These are phyloP conservation scores for Collybia sp. DNA, from an alignment of 768 basidiomycete species.

Conservation along the genomic window DNA sequence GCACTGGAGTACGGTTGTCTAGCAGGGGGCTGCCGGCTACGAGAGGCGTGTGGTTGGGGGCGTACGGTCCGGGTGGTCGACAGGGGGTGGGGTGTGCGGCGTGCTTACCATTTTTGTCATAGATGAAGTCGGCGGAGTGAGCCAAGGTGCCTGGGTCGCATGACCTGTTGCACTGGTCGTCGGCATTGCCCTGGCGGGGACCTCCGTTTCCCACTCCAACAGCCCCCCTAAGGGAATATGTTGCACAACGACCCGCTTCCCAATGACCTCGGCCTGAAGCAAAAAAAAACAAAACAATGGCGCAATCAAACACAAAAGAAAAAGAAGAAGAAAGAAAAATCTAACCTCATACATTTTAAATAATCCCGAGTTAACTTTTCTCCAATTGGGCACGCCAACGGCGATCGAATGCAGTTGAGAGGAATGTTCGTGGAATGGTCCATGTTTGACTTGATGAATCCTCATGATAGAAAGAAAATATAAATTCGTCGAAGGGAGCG, in stretches of 20 bases:
- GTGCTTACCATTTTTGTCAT: too few species aligned
- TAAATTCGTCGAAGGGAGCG: conserved; percentile 64
- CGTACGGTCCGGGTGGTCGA: not conserved
- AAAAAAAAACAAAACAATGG: too few species aligned
- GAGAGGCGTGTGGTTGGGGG: too few species aligned
- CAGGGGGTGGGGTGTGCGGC: not conserved
- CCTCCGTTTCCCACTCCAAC: conserved; percentile 53
- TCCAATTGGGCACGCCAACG: conserved; percentile 83
- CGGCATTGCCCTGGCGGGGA: conserved; percentile 3
- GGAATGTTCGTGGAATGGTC: conserved; percentile 91
- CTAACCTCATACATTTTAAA: conserved; percentile 94
- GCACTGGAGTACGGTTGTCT: too few species aligned
- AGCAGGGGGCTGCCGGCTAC: too few species aligned
- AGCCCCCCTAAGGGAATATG: conserved; percentile 85
- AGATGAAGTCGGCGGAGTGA: conserved; percentile 3
- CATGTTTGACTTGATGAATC: conserved; percentile 75
- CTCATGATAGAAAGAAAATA: conserved; percentile 79
- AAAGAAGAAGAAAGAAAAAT: conserved; percentile 5
- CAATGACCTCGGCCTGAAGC: conserved; percentile 81
- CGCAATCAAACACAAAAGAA: too few species aligned
- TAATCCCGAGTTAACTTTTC: conserved; percentile 84
- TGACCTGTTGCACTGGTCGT: conserved; percentile 1
- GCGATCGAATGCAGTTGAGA: conserved; percentile 88
- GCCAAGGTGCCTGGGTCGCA: conserved; percentile 1
- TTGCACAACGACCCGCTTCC: conserved; percentile 95